Evolutionary conservation across 176 grass and related monocot species (phyloP).

Genomic region (Hsuehochloa calcarea): DNA sequence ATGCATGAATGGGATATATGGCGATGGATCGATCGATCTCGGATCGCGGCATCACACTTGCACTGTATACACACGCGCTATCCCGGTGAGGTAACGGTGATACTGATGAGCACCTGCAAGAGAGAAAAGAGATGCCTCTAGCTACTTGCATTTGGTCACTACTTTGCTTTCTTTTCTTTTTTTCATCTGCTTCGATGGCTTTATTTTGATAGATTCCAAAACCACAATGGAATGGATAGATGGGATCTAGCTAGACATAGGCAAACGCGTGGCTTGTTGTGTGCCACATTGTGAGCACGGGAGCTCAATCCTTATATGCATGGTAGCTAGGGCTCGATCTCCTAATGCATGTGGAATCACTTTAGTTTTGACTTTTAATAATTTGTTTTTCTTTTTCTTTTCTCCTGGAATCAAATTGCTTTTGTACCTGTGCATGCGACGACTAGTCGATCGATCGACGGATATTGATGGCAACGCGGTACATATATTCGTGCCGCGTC

Average conservation of each 20-base stretch:
- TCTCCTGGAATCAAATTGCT: no score
- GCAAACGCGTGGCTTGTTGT: conserved; percentile 15
- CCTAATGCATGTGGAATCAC: neutral
- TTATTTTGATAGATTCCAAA: conserved; percentile 5
- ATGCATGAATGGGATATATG: neutral
- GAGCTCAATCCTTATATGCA: neutral
- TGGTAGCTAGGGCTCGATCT: conserved; percentile 16
- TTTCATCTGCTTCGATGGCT: neutral
- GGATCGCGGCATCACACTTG: conserved; percentile 43
- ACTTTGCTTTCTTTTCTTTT: conserved; percentile 1
- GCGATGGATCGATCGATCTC: neutral
- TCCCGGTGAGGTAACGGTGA: conserved; percentile 19
- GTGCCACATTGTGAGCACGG: conserved; percentile 29
- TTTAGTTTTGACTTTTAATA: no score
- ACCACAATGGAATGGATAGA: neutral
- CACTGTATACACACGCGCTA: neutral
- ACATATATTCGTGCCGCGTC: no score
- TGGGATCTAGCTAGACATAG: neutral
- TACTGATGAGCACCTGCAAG: neutral
- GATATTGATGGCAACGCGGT: no score
- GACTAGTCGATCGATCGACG: no score
- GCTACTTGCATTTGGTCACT: conserved; percentile 4
- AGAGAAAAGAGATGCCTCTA: conserved; percentile 12
- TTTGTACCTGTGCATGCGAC: no score
- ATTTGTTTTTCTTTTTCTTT: no score